Evolutionary conservation across 257 asterid species (phyloP).

Genomic region (Galeopsis tetrahit): DNA sequence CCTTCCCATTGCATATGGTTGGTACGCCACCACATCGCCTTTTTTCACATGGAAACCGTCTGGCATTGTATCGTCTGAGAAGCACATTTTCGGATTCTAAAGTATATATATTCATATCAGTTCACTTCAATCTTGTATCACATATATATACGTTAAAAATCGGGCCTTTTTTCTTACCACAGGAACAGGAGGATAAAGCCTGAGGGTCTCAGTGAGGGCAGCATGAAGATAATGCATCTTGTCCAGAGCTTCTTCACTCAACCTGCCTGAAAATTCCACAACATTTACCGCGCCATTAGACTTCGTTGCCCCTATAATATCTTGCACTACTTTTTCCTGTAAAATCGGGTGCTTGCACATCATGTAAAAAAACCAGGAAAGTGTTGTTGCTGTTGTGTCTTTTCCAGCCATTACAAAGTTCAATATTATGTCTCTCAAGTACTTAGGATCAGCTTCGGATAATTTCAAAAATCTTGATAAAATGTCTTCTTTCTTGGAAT

Average conservation of each 20-base stretch:
- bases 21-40: constrained; percentile 53
- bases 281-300: constrained; percentile 23
- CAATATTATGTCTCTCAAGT: constrained; percentile 56
- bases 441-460: constrained; percentile 45
- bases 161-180: constrained; percentile 40
- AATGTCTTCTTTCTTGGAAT: constrained; percentile 44
- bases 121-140: not conserved
- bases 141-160: not conserved
- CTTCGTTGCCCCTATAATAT: constrained; percentile 33
- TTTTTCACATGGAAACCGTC: constrained; percentile 54
- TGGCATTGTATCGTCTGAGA: constrained; percentile 51
- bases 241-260: constrained; percentile 52
- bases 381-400: constrained; percentile 62
- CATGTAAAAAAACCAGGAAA: constrained; percentile 63
- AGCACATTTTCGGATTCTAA: constrained; percentile 52
- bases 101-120: not conserved
- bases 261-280: constrained; percentile 37
- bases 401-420: constrained; percentile 63
- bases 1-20: constrained; percentile 68
- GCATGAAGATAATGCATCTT: constrained; percentile 66
- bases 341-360: constrained; percentile 52
- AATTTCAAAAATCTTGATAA: constrained; percentile 47
- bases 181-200: constrained; percentile 63
- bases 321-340: constrained; percentile 48
- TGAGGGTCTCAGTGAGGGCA: constrained; percentile 58